phyloP scores from a whole-genome alignment of 1,284 basidiomycete species.

The Apiotrichum veenhuisii region DNA sequence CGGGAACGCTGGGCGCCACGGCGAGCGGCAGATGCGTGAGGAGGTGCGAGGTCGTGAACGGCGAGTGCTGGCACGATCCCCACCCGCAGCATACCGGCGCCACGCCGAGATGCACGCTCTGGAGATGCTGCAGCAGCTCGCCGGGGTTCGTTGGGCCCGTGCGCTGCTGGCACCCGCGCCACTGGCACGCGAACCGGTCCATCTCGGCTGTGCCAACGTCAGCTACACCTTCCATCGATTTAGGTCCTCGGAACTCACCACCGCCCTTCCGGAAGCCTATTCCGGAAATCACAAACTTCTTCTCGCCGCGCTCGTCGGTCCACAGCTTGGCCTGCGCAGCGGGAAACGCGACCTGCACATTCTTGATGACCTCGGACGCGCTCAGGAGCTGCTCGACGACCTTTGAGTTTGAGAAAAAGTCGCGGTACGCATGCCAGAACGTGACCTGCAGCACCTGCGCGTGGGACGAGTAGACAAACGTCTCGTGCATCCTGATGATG shows the following conservation, averaged over 20 bases:
- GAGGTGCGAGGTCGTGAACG: conserved; percentile 36
- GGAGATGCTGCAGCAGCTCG: conserved; percentile 32
- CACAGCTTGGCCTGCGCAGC: conserved; percentile 40
- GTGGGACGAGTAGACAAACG: conserved; percentile 41
- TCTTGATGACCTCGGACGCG: conserved; percentile 48
- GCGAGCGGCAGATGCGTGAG: conserved; percentile 39
- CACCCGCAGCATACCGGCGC: conserved; percentile 30
- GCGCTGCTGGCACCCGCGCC: conserved; percentile 29
- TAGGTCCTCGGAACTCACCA: conserved; percentile 25
- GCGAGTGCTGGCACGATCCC: conserved; percentile 31
- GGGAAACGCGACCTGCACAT: conserved; percentile 45
- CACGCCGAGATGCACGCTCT: conserved; percentile 23
- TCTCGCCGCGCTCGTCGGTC: conserved; percentile 31
- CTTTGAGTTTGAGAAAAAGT: conserved; percentile 38
- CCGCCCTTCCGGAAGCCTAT: conserved; percentile 40
- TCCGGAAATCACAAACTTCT: conserved; percentile 46
- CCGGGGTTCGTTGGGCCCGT: conserved; percentile 21
- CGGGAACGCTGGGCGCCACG: conserved; percentile 12
- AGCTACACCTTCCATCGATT: background rate
- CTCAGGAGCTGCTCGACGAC: conserved; percentile 39
- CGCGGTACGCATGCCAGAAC: conserved; percentile 48
- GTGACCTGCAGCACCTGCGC: conserved; percentile 45
- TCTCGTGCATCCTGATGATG: conserved; percentile 45
- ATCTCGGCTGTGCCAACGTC: conserved; percentile 28
- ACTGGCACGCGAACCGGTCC: conserved; percentile 37